Percentiles rank a stretch among this genome's conserved stretches.
Conservation (phyloP, 202 grass and related monocot genomes). For the Dendrocalamus latiflorus region DNA sequence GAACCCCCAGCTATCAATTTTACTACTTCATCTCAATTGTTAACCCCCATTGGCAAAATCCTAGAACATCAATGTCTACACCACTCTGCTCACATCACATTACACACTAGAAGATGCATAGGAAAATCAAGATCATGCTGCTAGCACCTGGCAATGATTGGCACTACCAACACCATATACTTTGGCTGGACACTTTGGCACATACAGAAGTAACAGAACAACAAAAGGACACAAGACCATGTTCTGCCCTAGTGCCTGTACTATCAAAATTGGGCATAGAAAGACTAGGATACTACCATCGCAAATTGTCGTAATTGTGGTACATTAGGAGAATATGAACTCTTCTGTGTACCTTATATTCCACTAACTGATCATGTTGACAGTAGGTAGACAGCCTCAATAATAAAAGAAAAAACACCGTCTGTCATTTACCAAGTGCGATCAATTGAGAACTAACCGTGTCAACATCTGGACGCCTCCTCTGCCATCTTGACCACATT, state of each 20-base stretch:
- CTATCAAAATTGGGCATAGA: not conserved
- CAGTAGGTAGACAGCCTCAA: not conserved
- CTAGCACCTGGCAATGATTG: constrained; percentile 8
- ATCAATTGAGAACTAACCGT: constrained; percentile 50
- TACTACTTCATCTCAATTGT: not conserved
- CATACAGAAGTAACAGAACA: not conserved
- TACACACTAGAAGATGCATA: constrained; percentile 17
- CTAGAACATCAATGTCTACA: not conserved
- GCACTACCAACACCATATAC: not conserved
- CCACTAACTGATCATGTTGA: not conserved
- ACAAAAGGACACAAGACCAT: constrained; percentile 1
- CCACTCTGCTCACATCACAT: not conserved
- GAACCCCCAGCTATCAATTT: not conserved
- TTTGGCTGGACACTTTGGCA: not conserved
- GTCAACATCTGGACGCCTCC: constrained; percentile 72
- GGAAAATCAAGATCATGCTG: not conserved
- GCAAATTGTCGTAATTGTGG: not conserved
- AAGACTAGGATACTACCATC: constrained; percentile 1
- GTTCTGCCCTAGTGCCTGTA: not conserved
- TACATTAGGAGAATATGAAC: not conserved
- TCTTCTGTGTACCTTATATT: constrained; percentile 2
- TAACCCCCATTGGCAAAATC: not conserved
- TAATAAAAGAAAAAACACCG: not conserved
- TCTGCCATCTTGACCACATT: constrained; percentile 95
- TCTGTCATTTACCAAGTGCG: not conserved